Evolutionary conservation across 352 stramenopile genomes (phyloP).

Genomic region (Phytophthora pseudosyringae): DNA sequence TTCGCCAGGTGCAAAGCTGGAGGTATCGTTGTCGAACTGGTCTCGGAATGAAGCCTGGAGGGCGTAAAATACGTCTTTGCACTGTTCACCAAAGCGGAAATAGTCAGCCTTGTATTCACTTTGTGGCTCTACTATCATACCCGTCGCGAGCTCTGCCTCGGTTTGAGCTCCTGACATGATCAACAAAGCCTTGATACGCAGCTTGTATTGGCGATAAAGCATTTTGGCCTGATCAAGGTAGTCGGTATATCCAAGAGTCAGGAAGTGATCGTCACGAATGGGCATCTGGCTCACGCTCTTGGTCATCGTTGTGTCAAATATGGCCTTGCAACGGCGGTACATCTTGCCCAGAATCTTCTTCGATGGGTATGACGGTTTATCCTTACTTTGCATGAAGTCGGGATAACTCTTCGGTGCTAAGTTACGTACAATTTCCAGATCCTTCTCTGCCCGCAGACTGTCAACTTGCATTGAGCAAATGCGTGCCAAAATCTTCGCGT

Average conservation of each 20-base stretch:
- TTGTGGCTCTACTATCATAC: conserved; percentile 70
- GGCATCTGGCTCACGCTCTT: conserved; percentile 43
- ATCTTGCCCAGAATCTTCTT: conserved; percentile 78
- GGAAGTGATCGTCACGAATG: conserved; percentile 56
- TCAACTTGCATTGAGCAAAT: conserved; percentile 82
- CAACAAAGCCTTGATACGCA: conserved; percentile 55
- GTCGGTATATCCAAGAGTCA: conserved; percentile 56
- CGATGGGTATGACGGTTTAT: conserved; percentile 71
- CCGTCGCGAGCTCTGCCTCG: conserved; percentile 75
- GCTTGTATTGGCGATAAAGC: conserved; percentile 77
- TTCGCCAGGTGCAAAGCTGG: conserved; percentile 24
- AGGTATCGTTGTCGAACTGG: conserved; percentile 52
- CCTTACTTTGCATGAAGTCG: conserved; percentile 83
- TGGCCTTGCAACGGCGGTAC: conserved; percentile 67
- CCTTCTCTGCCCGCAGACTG: conserved; percentile 59
- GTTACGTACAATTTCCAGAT: conserved; percentile 59
- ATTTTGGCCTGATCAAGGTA: conserved; percentile 47
- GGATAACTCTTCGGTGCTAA: conserved; percentile 67
- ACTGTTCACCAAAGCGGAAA: conserved; percentile 79
- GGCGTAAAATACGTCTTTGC: conserved; percentile 65
- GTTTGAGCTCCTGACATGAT: conserved; percentile 65
- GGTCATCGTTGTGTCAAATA: conserved; percentile 51
- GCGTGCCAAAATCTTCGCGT: conserved; percentile 60
- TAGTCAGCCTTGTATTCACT: conserved; percentile 75
- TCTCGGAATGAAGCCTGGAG: conserved; percentile 53